Evolutionary conservation across 2,329 filamentous ascomycete genomes (phyloP), one percentile per base, ranked within the genome.

Genomic region (Daldinia sp.): DNA sequence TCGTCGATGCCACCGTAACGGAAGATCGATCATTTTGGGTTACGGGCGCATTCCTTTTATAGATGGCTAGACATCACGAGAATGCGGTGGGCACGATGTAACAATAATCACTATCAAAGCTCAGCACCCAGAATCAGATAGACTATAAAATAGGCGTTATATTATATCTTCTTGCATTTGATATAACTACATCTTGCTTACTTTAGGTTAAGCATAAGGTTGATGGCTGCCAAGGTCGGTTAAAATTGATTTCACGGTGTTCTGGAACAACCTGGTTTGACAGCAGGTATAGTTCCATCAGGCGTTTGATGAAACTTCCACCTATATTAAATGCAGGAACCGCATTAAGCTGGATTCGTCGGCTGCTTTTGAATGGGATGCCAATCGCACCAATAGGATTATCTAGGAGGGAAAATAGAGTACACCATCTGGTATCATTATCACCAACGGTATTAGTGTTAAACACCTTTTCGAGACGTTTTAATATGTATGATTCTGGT

Each of bases 1-100:
- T 45, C n/a, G 29, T 54, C 53, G 47, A 65, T 67, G 56, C 54
- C 39, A 65, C 65, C 58, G 51, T 57, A 51, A 7, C 59, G 56
- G 59, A 61, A 17, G 19, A 19, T 35, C 4, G 27, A n/a, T 58
- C 53, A 7, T 37, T 50, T 63, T 41, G 45, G 58, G 58, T 23
- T 56, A 27, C 52, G 56, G 63, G 54, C 65, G 53, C 49, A 43
- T 68, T 39, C 65, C 59, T 21, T 37, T 63, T 63, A 9, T 47
- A 61, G 64, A 61, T 58, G 27, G 48, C 37, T 13, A 35, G 51
- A 41, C 52, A 51, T 54, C 49, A 32, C 39, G 30, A 45, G 55
- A 51, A 37, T 53, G 64, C 56, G 60, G 64, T 54, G 52, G 48
- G 25, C 43, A 43, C 48, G 35, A 63, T 66, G 55, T 51, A 63